phyloP scores from a whole-genome alignment of 2,329 filamentous ascomycete genomes.

The Aureobasidium lini region DNA sequence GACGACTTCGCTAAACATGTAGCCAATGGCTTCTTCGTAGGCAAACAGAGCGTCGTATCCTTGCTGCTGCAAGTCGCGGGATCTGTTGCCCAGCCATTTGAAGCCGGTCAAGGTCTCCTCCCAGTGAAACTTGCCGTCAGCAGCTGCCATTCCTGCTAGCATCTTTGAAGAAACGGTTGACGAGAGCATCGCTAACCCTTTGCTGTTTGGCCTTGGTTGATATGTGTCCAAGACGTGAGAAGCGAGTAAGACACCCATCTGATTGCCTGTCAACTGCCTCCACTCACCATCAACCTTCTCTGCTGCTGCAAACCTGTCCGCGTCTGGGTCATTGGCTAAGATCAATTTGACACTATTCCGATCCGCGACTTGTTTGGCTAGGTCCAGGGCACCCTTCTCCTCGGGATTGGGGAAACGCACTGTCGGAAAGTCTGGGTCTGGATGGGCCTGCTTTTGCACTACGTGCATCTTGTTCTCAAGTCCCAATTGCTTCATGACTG shows the following conservation, averaged over 20 bases:
- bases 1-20: conserved; percentile 57
- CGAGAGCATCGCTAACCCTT: conserved; percentile 47
- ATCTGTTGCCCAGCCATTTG: conserved; percentile 60
- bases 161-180: conserved; percentile 59
- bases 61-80: conserved; percentile 41
- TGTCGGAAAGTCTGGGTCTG: conserved; percentile 57
- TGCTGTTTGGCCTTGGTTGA: conserved; percentile 22
- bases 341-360: conserved; percentile 43
- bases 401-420: conserved; percentile 60
- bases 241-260: conserved; percentile 54
- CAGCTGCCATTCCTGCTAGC: conserved; percentile 48
- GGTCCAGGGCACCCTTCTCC: conserved; percentile 54
- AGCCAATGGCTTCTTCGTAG: conserved; percentile 60
- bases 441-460: conserved; percentile 46
- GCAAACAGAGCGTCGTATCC: conserved; percentile 48
- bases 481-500: conserved; percentile 32
- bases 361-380: conserved; percentile 51
- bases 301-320: conserved; percentile 55
- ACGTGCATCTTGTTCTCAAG: conserved; percentile 39
- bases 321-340: conserved; percentile 58
- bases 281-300: conserved; percentile 50
- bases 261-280: conserved; percentile 58
- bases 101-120: conserved; percentile 58
- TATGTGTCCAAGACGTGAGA: conserved; percentile 49
- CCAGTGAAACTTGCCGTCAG: conserved; percentile 45